phyloP scores from a whole-genome alignment of 495 filamentous ascomycete species.

The Physcia stellaris region DNA sequence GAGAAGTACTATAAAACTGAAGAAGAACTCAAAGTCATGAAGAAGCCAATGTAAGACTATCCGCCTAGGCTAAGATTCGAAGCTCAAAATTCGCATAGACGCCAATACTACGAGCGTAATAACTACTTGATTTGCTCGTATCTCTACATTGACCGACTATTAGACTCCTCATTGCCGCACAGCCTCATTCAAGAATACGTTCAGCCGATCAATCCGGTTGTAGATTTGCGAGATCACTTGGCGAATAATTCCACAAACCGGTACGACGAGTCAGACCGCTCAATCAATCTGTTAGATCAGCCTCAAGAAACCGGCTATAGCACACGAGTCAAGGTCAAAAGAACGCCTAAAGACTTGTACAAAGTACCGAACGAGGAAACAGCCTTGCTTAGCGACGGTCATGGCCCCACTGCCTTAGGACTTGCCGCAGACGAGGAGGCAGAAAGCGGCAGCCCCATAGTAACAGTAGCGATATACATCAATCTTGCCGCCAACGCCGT shows the following conservation, averaged over 20 bases:
- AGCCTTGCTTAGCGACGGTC: conserved; percentile 35
- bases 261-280: conserved; percentile 17
- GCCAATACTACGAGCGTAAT: conserved; percentile 70
- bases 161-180: conserved; percentile 79
- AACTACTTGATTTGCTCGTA: conserved; percentile 79
- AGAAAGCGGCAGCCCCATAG: conserved; percentile 48
- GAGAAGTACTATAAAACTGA: conserved; percentile 60
- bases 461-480: conserved; percentile 68
- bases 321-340: conserved; percentile 42
- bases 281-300: conserved; percentile 12
- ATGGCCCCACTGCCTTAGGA: conserved; percentile 8
- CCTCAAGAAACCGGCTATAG: conserved; percentile 10
- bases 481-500: conserved; percentile 76
- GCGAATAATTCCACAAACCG: conserved; percentile 26
- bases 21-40: conserved; percentile 48
- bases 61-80: no score
- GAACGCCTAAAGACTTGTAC: conserved; percentile 71
- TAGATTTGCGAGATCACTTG: conserved; percentile 40
- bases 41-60: conserved; percentile 40
- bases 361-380: conserved; percentile 57
- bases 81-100: no score
- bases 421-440: conserved; percentile 25
- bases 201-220: conserved; percentile 20
- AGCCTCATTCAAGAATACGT: conserved; percentile 79
- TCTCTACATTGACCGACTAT: conserved; percentile 77